A percentile compares a stretch with the other conserved stretches of the same genome.
These are phyloP conservation scores for Picochlorum sp. DNA, from an alignment of 139 green algal species.

Conservation along the genomic window DNA sequence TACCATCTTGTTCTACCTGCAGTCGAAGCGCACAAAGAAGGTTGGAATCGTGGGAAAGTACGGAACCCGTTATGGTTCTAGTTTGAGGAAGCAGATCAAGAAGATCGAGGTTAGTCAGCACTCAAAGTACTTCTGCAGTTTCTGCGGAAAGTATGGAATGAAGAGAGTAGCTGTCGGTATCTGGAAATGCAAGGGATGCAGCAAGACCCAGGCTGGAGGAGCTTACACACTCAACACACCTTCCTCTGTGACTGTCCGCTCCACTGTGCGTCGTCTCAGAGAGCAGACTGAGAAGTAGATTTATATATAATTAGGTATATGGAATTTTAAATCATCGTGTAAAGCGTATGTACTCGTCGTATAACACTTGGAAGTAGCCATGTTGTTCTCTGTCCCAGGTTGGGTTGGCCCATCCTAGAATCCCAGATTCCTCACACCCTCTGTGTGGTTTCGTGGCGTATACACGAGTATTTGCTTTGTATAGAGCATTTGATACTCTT, in stretches of 20 bases:
- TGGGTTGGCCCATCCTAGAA: too few species aligned
- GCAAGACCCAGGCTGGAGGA: slow-evolving; percentile 86
- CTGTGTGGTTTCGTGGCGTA: too few species aligned
- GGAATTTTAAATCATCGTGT: too few species aligned
- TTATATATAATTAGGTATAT: too few species aligned
- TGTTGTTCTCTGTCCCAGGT: too few species aligned
- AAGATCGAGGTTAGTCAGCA: slow-evolving; percentile 99
- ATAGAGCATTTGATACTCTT: too few species aligned
- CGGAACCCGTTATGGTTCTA: slow-evolving; percentile 95
- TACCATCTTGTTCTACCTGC: slow-evolving; percentile 8
- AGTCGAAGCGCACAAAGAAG: slow-evolving; percentile 99
- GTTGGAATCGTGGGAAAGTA: slow-evolving; percentile 99
- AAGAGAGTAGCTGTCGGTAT: slow-evolving; percentile 93
- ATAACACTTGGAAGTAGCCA: too few species aligned
- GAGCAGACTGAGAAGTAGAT: slow-evolving; percentile 75
- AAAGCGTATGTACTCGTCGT: too few species aligned
- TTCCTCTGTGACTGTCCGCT: slow-evolving; percentile 88
- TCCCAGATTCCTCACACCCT: too few species aligned
- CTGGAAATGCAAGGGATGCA: slow-evolving; percentile 95
- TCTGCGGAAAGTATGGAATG: slow-evolving; percentile 95
- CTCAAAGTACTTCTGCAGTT: slow-evolving; percentile 98
- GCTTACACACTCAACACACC: slow-evolving; percentile 92
- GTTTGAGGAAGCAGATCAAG: slow-evolving; percentile 97
- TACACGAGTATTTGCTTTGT: too few species aligned
- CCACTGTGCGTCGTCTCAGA: slow-evolving; percentile 94